Base-by-base conservation (phyloP, 108 stramenopile genomes). In the Cyclotella cryptica region DNA sequence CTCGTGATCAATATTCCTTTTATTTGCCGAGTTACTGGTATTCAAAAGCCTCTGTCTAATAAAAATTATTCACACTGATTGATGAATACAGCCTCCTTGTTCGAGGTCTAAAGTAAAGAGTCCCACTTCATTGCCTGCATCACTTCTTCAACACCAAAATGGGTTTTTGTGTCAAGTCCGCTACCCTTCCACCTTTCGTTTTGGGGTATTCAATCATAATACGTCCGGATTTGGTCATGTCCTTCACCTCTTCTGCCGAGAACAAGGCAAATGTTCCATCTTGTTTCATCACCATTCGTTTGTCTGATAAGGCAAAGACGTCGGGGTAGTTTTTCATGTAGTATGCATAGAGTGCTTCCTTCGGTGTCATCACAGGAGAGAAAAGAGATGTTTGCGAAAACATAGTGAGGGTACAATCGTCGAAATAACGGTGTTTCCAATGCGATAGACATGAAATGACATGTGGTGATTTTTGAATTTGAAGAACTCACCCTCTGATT, bases 281-380 rank as follows among this genome's bases (percentile, higher is more conserved):
- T 22, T 72, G 61, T 68, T 89, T 88, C 76, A 85, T 89, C 11
- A 93, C 79, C 85, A 95, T 84, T 27, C 61, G 76, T 71, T 92
- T 90, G 41, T 80, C 77, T 7, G 80, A 81, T 4, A 81, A 65
- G 27, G 82, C 86, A 69, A 95, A 93, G 18, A 87, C 88, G 59
- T 92, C 94, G 11, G 94, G 94, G 65, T 92, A 95, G 72, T 95
- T 95, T 71, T 92, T 95, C 86, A 91, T 92, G 81, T 95, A 89
- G 58, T 89, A 95, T 10, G 92, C 90, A 71, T 88, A 80, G 39
- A 80, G 66, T 17, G 87, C 83, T 68, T 90, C 89, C 86, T 90
- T 22, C n/a, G 19, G 15, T 8, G 11, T 63, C 35, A 35, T 63
- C 2, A 14, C 9, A 28, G 57, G 19, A 22, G 6, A 19, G 6